Conservation (phyloP, 306 rosid genomes). For the Hippophae rhamnoides region DNA sequence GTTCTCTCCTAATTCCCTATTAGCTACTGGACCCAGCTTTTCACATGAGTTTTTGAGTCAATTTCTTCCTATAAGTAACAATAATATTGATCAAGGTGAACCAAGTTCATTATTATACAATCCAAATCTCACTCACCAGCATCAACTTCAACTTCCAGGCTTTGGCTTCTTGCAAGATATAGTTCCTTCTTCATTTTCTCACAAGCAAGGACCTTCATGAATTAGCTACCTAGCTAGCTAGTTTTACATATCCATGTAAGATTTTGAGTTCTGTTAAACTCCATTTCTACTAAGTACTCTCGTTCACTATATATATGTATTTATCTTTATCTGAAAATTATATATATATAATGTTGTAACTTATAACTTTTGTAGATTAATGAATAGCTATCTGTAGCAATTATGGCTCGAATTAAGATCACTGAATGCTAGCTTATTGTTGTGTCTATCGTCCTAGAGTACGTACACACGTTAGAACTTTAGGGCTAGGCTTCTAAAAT, state of each 20-base stretch:
- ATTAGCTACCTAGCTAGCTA: not conserved
- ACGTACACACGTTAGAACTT: no score
- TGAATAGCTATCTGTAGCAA: no score
- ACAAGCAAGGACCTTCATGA: conserved; percentile 39
- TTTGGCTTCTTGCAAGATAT: conserved; percentile 67
- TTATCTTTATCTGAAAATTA: no score
- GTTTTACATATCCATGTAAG: not conserved
- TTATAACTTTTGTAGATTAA: no score
- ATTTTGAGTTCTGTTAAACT: no score
- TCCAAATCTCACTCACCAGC: conserved; percentile 35
- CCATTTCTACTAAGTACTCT: no score
- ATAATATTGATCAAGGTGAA: conserved; percentile 12
- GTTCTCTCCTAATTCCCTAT: conserved; percentile 34
- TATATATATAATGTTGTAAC: no score
- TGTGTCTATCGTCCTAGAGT: no score
- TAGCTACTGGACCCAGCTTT: conserved; percentile 22
- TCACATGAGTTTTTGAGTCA: conserved; percentile 60
- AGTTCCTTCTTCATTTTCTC: conserved; percentile 40
- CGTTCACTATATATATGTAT: no score
- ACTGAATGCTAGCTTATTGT: no score
- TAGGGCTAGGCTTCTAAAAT: no score
- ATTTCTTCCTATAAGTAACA: conserved; percentile 41
- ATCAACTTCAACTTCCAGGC: conserved; percentile 35
- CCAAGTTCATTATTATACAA: conserved; percentile 28
- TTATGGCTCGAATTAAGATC: no score